These are phyloP conservation scores for Fennellomyces sp. DNA, from an alignment of 371 early-diverging fungal genomes.

Conservation along the genomic window DNA sequence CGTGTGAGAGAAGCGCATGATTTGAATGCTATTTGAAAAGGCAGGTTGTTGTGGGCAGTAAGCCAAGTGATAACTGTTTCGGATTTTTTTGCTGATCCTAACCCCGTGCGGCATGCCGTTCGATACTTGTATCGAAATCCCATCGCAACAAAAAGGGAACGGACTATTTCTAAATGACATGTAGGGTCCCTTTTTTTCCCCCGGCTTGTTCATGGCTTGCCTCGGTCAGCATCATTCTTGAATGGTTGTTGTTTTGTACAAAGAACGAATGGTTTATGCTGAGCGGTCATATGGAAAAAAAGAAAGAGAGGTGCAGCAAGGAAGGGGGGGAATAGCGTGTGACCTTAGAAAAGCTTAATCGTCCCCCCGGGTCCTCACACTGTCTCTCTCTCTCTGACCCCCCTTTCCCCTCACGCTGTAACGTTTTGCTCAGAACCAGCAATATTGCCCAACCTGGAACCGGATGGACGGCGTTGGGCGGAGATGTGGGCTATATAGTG, in stretches of 20 bases:
- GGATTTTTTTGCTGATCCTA: background rate
- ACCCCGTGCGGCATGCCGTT: background rate
- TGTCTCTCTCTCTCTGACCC: background rate
- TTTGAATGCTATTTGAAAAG: too few relatives aligned
- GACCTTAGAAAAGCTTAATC: background rate
- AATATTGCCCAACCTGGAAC: background rate
- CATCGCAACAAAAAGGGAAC: too few relatives aligned
- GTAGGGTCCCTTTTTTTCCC: too few relatives aligned
- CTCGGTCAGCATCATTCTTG: too few relatives aligned
- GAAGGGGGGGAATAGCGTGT: background rate
- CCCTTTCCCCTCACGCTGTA: background rate
- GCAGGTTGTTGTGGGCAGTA: background rate
- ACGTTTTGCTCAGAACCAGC: constrained; percentile 2
- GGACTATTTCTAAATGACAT: too few relatives aligned
- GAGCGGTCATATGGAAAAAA: background rate
- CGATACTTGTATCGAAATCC: too few relatives aligned
- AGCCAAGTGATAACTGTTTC: background rate
- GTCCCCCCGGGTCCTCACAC: background rate
- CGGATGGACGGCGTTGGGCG: background rate
- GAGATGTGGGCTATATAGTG: background rate
- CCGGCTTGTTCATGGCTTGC: too few relatives aligned
- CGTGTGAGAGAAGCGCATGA: background rate
- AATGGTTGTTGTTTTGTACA: background rate
- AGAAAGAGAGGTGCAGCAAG: background rate
- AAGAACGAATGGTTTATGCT: too few relatives aligned